phyloP scores from a whole-genome alignment of 1,139 yeast genomes.

The Geotrichum phurueaensis region DNA sequence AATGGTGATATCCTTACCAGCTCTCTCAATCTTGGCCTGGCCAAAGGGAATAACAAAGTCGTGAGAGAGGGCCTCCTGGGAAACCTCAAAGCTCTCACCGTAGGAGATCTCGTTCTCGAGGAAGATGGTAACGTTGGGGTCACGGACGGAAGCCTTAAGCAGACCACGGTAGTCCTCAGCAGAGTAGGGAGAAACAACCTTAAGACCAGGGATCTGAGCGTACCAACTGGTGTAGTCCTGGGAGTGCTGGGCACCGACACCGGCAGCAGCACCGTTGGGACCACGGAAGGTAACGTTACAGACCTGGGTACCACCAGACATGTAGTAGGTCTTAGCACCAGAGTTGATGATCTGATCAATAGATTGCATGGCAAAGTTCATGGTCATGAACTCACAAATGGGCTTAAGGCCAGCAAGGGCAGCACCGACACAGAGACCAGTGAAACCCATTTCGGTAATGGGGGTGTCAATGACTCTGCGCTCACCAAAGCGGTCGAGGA shows the following conservation, averaged over 20 bases:
- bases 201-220: constrained; percentile 95
- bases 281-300: constrained; percentile 98
- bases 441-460: constrained; percentile 98
- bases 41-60: constrained; percentile 93
- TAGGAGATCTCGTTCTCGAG: constrained; percentile 93
- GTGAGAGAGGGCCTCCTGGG: constrained; percentile 81
- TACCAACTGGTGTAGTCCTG: constrained; percentile 98
- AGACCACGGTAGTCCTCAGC: constrained; percentile 96
- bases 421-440: constrained; percentile 96
- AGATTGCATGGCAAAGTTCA: constrained; percentile 99
- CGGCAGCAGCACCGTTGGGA: constrained; percentile 99
- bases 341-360: constrained; percentile 97
- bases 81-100: constrained; percentile 84
- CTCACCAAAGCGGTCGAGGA: constrained; percentile 94
- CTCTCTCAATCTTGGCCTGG: constrained; percentile 89
- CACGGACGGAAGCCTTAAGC: constrained; percentile 93
- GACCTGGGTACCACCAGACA: constrained; percentile 98
- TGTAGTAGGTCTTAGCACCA: constrained; percentile 96
- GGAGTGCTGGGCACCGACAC: constrained; percentile 99
- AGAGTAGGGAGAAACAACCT: constrained; percentile 91
- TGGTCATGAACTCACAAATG: constrained; percentile 96
- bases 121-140: constrained; percentile 95
- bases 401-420: constrained; percentile 97
- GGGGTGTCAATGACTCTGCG: constrained; percentile 96
- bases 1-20: constrained; percentile 84